Base-by-base conservation (phyloP, 2,329 filamentous ascomycete genomes). In the Metarhizium robertsii region DNA sequence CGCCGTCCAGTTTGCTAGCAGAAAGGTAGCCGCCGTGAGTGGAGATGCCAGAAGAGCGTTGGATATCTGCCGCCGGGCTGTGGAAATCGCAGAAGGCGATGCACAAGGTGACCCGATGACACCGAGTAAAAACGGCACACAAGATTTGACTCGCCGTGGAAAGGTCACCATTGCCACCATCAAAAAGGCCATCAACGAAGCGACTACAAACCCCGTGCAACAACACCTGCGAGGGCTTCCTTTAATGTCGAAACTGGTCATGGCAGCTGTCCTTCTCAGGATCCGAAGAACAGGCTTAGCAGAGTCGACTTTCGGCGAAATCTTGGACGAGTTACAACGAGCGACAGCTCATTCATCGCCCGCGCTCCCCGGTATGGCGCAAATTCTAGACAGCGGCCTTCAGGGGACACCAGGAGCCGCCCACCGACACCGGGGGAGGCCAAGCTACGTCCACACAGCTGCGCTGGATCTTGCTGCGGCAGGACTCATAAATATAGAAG, bases 1-100 rank as follows among this genome's bases (percentile, higher is more conserved):
- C 66, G 95, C 94, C 14, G 83, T 99, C 52, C 92, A 97, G 71
- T 99, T 99, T 66, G 94, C 94, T 3, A 92, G 90, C 63, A 85
- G 94, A 58, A 99, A 99, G 73, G 94, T 99, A 36, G 94, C 94
- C 5, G 92, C 94, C 43, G 95, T 99, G 48, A 95, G 89, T 60
- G 95, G 94, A 57, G 94, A 99, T 65, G 94, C 94, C 18, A 81
- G 94, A 55, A 84, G 94, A 60, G 94, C 92, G 1, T 79, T 99
- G 20, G 94, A 99, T 65, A 97, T 99, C 57, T 99, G 95, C 69
- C 84, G 94, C 34, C 84, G 94, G 60, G 94, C 94, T 1, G 94
- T 99, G 14, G 94, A 99, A 71, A 84, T 99, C 30, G 94, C 92
- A 34, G 94, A 99, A 70, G 79, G 87, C 52, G 87, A 92, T 43